These are phyloP conservation scores for Umbilicaria muhlenbergii DNA, from an alignment of 495 filamentous ascomycete species.

Conservation along the genomic window DNA sequence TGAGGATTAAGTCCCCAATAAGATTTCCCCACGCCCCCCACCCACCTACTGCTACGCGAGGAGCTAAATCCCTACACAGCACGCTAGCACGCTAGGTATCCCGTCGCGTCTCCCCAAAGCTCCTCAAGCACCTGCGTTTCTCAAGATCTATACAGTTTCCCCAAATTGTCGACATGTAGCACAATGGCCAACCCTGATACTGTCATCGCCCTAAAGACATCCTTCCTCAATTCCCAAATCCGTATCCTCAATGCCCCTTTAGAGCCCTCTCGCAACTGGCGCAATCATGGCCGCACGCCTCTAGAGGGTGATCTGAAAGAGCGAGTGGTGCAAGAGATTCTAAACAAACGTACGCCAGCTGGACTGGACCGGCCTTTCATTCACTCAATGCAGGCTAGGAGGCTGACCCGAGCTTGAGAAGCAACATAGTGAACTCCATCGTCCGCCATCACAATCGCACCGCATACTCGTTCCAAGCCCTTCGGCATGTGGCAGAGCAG, in stretches of 20 bases:
- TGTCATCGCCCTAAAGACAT: slow-evolving; percentile 45
- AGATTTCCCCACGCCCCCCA: too few relatives aligned
- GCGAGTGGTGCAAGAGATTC: slow-evolving; percentile 37
- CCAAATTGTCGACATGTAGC: background rate
- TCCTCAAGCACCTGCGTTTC: too few relatives aligned
- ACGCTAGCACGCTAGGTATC: too few relatives aligned
- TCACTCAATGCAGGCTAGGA: slow-evolving; percentile 21
- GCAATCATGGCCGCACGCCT: slow-evolving; percentile 24
- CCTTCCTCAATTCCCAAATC: slow-evolving; percentile 46
- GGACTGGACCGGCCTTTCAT: background rate
- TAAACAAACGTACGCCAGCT: slow-evolving; percentile 30
- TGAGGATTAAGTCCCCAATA: too few relatives aligned
- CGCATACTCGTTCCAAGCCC: slow-evolving; percentile 58
- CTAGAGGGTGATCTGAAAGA: slow-evolving; percentile 32
- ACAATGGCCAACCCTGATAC: slow-evolving; percentile 31
- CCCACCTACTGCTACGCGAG: too few relatives aligned
- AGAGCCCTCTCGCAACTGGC: slow-evolving; percentile 41
- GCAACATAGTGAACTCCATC: slow-evolving; percentile 39
- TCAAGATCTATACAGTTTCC: too few relatives aligned
- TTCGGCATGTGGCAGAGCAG: slow-evolving; percentile 70
- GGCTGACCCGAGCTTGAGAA: slow-evolving; percentile 11
- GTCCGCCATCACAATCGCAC: slow-evolving; percentile 55
- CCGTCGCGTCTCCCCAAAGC: too few relatives aligned
- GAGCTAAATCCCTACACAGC: too few relatives aligned
- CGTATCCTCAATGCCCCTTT: slow-evolving; percentile 43